phyloP scores from a whole-genome alignment of 2,329 filamentous ascomycete species.

The Paramyrothecium roridum region DNA sequence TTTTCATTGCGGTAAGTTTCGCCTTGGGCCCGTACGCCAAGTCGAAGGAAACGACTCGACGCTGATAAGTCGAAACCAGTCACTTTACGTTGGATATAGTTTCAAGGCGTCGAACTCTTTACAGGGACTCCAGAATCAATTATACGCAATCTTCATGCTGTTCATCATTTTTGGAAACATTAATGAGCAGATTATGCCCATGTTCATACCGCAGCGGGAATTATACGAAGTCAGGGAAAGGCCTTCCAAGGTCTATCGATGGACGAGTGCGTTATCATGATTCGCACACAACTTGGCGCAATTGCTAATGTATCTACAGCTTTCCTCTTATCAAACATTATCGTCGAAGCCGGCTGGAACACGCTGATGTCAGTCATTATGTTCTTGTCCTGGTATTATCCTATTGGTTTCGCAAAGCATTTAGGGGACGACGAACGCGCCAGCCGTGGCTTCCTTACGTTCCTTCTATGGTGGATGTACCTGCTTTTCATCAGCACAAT shows the following conservation, averaged over 20 bases:
- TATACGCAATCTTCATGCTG: conserved; percentile 68
- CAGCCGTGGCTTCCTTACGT: conserved; percentile 18
- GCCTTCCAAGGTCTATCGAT: conserved; percentile 59
- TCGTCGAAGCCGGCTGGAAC: conserved; percentile 19
- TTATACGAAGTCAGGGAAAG: conserved; percentile 68
- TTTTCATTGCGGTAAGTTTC: conserved; percentile 14
- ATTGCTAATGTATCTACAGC: conserved; percentile 6
- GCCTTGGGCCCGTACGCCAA: too few species aligned
- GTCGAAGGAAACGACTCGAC: too few species aligned
- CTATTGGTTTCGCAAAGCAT: conserved; percentile 20
- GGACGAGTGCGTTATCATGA: conserved; percentile 14
- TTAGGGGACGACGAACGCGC: conserved; percentile 14
- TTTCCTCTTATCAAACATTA: conserved; percentile 16
- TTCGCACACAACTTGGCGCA: background rate
- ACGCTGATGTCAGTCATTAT: conserved; percentile 16
- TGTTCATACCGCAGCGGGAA: conserved; percentile 63
- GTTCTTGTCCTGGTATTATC: conserved; percentile 24
- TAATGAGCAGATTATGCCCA: conserved; percentile 65
- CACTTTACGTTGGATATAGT: conserved; percentile 65
- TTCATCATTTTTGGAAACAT: conserved; percentile 61
- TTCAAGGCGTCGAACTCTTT: conserved; percentile 53
- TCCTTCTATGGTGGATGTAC: conserved; percentile 19
- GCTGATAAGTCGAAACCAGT: conserved; percentile 6
- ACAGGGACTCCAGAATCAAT: conserved; percentile 65
- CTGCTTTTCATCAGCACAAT: conserved; percentile 22